Base-by-base conservation (phyloP, 75 land plant genomes). In the Pinus tabuliformis region DNA sequence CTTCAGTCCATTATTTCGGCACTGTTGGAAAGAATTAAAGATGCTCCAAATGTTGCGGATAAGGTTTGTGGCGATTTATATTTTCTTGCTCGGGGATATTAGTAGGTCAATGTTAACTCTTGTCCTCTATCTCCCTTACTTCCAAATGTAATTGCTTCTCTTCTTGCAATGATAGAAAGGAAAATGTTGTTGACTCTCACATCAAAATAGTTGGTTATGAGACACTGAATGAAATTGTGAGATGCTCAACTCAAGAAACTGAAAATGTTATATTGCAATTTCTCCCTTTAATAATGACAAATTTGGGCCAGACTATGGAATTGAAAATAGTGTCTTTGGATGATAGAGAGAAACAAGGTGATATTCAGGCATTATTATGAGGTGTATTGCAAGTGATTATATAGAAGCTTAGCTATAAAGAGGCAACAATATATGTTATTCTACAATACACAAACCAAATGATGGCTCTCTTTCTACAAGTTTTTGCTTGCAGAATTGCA, bases 301-400 rank as follows among this genome's bases (percentile, higher is more conserved):
- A 83, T 71, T 68, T 91, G 71, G 78, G 72, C 5, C 81, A 83
- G 22, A 90, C 93, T 14, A 17, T 91, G 62, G 86, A 90, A 56
- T 59, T 81, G 8, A 89, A 90, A 54, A 84, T 79, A 5, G 21
- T 86, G 12, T 92, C 95, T 2, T 76, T 85, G 24, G 92, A 73
- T 49, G 94, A 87, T 21, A 76, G 86, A 57, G 94, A 92, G 74
- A 92, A 88, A 62, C 95, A 92, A 37, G 74, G 76, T 45, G 93
- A 90, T 26, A 30, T 88, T 39, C 95, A 92, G 77, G 95, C 91
- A 5, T 79, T 84, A 59, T 79, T 90, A 14, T 92, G 94, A 70
- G 92, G 94, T 17, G 87, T 86, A 62, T 75, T 92, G 22, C 92
- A 87, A 78, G 94, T 92, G 15, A 87, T 92, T 8, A 86, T 92